Conservation (phyloP, 352 stramenopile genomes). For the Phytopythium vexans region DNA sequence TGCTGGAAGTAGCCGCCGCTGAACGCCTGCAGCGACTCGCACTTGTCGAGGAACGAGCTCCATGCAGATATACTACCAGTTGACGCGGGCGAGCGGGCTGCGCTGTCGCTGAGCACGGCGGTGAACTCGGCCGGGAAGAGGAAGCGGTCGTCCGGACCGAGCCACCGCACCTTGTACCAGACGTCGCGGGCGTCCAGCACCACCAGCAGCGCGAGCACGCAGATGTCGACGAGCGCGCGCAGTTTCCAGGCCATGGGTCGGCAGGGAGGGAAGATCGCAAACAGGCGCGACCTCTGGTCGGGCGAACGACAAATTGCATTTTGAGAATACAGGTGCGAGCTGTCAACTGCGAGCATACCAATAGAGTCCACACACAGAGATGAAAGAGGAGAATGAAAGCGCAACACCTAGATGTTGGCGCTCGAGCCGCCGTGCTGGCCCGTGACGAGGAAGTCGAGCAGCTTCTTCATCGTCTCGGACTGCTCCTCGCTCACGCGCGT, state of each 20-base stretch:
- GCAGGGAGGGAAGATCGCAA: conserved; percentile 1
- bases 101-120: conserved; percentile 9
- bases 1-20: conserved; percentile 26
- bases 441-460: conserved; percentile 20
- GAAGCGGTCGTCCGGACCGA: conserved; percentile 42
- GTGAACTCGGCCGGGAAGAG: conserved; percentile 24
- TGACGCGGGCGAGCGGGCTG: conserved; percentile 3
- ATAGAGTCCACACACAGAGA: too few relatives aligned
- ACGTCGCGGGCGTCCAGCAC: conserved; percentile 39
- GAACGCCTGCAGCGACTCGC: conserved; percentile 20
- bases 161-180: conserved; percentile 53
- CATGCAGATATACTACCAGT: conserved; percentile 26
- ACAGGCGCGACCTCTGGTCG: too few relatives aligned
- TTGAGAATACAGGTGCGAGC: too few relatives aligned
- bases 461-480: conserved; percentile 24
- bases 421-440: not conserved
- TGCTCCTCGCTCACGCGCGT: conserved; percentile 37
- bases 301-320: too few relatives aligned
- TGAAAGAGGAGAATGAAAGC: too few relatives aligned
- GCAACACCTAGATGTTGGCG: conserved; percentile 1
- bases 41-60: conserved; percentile 35
- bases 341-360: too few relatives aligned
- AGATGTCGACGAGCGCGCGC: conserved; percentile 18
- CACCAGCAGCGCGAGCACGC: conserved; percentile 32
- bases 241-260: conserved; percentile 24